A percentile compares a stretch with the other conserved stretches of the same genome.
Conservation (phyloP, 108 stramenopile genomes). For the Cyclotella atomus region DNA sequence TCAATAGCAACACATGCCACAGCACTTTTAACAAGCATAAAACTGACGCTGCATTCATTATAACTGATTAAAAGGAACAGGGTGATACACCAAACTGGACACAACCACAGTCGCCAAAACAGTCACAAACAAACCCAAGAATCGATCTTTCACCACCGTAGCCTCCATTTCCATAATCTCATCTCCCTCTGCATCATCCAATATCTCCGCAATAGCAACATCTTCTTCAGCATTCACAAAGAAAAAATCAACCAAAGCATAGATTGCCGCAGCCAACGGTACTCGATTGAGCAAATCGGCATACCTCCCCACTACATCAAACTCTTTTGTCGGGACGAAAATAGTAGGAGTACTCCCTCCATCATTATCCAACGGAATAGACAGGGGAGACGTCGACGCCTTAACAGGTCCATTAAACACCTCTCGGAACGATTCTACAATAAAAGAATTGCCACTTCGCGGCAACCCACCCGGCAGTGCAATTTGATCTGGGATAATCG, state of each 20-base stretch:
- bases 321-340: slow-evolving; percentile 31
- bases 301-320: slow-evolving; percentile 38
- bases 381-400: neutral
- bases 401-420: slow-evolving; percentile 31
- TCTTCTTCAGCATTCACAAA: slow-evolving; percentile 50
- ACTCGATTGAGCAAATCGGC: slow-evolving; percentile 45
- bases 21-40: neutral
- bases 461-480: slow-evolving; percentile 45
- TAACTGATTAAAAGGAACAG: slow-evolving; percentile 47
- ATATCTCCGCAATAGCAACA: slow-evolving; percentile 36
- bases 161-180: slow-evolving; percentile 39
- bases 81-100: slow-evolving; percentile 39
- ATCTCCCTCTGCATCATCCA: slow-evolving; percentile 29
- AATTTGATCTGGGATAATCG: slow-evolving; percentile 40
- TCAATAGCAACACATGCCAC: no score
- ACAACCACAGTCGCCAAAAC: slow-evolving; percentile 33
- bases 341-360: neutral
- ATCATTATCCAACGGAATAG: neutral
- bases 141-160: slow-evolving; percentile 24
- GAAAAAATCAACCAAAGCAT: slow-evolving; percentile 44
- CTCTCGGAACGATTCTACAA: slow-evolving; percentile 37
- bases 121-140: slow-evolving; percentile 32
- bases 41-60: no score
- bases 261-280: slow-evolving; percentile 38
- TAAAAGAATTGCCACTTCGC: slow-evolving; percentile 38